A percentile compares a stretch with the other conserved stretches of the same genome.
These are phyloP conservation scores for Colletotrichum sojae DNA, from an alignment of 2,329 filamentous ascomycete species.

Conservation along the genomic window DNA sequence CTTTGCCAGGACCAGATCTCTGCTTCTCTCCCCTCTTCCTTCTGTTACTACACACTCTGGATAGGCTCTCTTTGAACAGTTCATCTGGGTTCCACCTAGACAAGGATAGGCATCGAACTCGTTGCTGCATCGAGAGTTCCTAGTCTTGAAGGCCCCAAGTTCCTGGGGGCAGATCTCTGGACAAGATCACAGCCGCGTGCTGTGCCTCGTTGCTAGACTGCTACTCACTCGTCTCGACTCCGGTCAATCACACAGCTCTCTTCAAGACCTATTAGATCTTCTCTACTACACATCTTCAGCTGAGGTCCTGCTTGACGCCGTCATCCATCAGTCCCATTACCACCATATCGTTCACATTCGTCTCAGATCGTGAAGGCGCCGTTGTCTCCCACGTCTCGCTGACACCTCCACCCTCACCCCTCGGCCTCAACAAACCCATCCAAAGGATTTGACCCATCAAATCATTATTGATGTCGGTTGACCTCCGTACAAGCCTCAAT, in stretches of 20 bases:
- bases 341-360: background rate
- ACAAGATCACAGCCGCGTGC: conserved; percentile 36
- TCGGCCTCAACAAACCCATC: conserved; percentile 34
- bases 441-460: conserved; percentile 41
- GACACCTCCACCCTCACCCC: conserved; percentile 9
- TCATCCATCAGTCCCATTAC: conserved; percentile 1
- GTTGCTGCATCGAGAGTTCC: conserved; percentile 36
- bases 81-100: conserved; percentile 34
- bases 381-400: conserved; percentile 33
- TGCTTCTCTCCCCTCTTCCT: conserved; percentile 19
- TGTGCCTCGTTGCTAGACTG: conserved; percentile 43
- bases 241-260: conserved; percentile 22
- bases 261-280: conserved; percentile 1
- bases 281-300: conserved; percentile 9
- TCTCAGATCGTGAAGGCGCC: conserved; percentile 35
- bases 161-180: conserved; percentile 42
- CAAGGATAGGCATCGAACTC: conserved; percentile 32
- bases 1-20: background rate
- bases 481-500: conserved; percentile 68
- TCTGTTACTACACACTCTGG: conserved; percentile 29
- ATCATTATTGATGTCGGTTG: conserved; percentile 72
- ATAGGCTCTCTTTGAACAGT: conserved; percentile 32
- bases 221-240: conserved; percentile 37
- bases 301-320: conserved; percentile 27
- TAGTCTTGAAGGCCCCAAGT: conserved; percentile 38